Conservation (phyloP, 2,329 filamentous ascomycete genomes). For the Rutstroemia sp. region DNA sequence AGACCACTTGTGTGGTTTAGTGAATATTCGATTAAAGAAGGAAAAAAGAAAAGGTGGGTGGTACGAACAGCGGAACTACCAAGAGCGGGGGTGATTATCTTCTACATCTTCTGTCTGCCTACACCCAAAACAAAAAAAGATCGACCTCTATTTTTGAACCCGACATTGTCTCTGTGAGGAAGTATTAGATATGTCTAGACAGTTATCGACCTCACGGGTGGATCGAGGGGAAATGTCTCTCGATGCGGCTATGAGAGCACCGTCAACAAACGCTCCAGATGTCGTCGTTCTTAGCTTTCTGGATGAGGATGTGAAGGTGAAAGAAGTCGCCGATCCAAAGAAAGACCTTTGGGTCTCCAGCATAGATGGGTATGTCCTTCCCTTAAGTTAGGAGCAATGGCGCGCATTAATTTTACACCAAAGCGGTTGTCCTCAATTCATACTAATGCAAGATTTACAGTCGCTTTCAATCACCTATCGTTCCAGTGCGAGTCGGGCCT, state of each 20-base stretch:
- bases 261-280: constrained; percentile 31
- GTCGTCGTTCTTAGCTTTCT: constrained; percentile 34
- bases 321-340: constrained; percentile 33
- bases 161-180: background rate
- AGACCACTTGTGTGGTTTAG: background rate
- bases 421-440: background rate
- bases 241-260: constrained; percentile 35
- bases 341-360: constrained; percentile 43
- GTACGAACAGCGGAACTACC: background rate
- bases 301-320: constrained; percentile 27
- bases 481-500: constrained; percentile 40
- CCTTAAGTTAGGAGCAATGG: background rate
- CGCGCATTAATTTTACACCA: background rate
- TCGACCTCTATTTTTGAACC: too few relatives aligned
- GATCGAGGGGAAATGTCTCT: constrained; percentile 25
- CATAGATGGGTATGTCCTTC: constrained; percentile 38
- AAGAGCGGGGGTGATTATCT: constrained; percentile 3
- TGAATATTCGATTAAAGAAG: background rate
- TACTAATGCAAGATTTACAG: constrained; percentile 20
- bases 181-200: background rate
- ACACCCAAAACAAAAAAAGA: too few relatives aligned
- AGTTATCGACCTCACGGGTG: background rate
- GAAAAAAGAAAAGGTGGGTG: constrained; percentile 4
- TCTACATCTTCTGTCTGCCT: background rate
- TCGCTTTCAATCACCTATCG: constrained; percentile 38